Percentiles rank a stretch among this genome's conserved stretches.
Conservation (phyloP, 257 asterid genomes). For the Linderniella brevidens region DNA sequence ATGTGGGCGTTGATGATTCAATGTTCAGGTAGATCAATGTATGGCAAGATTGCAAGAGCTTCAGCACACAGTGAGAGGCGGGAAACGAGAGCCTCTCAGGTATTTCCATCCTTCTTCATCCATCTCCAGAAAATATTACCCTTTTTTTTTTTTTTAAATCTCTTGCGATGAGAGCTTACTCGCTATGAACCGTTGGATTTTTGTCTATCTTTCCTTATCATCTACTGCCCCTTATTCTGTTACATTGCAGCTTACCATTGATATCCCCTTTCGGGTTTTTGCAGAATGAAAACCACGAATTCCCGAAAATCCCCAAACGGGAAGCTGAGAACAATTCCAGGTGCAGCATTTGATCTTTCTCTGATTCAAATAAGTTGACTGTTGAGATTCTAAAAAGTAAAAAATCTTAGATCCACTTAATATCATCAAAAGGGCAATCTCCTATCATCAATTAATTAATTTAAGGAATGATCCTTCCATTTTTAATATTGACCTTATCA, state of each 20-base stretch:
- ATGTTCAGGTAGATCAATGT: slow-evolving; percentile 67
- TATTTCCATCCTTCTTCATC: slow-evolving; percentile 58
- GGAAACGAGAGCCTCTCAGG: slow-evolving; percentile 26
- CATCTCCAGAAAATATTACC: too few relatives aligned
- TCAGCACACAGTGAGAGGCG: slow-evolving; percentile 49
- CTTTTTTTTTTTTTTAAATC: slow-evolving; percentile 8
- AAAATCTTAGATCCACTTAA: too few relatives aligned
- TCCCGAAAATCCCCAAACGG: slow-evolving; percentile 60
- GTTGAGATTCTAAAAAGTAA: too few relatives aligned
- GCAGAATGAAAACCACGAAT: slow-evolving; percentile 41
- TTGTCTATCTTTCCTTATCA: background rate
- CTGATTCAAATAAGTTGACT: too few relatives aligned
- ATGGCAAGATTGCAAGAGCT: slow-evolving; percentile 91
- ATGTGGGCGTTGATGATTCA: background rate
- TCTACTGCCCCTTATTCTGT: background rate
- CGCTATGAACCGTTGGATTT: too few relatives aligned
- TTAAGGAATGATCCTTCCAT: too few relatives aligned
- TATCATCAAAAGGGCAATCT: too few relatives aligned
- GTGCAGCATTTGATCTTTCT: slow-evolving; percentile 11
- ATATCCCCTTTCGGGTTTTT: background rate
- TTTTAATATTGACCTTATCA: too few relatives aligned
- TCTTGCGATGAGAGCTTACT: too few relatives aligned
- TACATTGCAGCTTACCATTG: background rate
- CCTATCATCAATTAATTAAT: too few relatives aligned
- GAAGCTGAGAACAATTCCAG: slow-evolving; percentile 35